These are phyloP conservation scores for Beauveria scarabaeidicola DNA, from an alignment of 2,329 filamentous ascomycete genomes.

Conservation along the genomic window DNA sequence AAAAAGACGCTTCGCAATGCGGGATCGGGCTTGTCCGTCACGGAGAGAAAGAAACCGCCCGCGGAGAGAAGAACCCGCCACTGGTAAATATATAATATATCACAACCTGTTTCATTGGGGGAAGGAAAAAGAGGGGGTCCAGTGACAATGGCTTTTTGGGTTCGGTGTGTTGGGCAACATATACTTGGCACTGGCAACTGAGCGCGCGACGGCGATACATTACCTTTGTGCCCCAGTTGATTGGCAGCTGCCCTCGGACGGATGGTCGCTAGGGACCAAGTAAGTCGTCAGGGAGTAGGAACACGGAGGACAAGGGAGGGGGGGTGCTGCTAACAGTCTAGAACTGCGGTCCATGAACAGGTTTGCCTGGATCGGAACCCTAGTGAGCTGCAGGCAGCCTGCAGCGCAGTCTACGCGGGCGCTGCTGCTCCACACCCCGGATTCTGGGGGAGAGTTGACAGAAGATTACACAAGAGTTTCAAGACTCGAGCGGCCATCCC, in stretches of 20 bases:
- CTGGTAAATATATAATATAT: constrained; percentile 11
- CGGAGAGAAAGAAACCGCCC: background rate
- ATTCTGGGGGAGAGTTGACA: background rate
- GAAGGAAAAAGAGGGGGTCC: constrained; percentile 2
- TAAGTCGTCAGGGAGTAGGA: no score
- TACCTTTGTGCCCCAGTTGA: constrained; percentile 4
- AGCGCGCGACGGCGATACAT: background rate
- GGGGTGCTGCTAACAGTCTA: constrained; percentile 11
- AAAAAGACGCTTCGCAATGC: background rate
- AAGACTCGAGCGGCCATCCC: background rate
- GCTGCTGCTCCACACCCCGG: constrained; percentile 5
- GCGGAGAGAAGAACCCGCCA: background rate
- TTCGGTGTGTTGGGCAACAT: constrained; percentile 7
- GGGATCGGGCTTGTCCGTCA: background rate
- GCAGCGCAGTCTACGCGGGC: background rate
- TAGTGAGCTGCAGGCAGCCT: background rate
- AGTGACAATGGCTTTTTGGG: constrained; percentile 10
- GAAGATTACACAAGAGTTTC: background rate
- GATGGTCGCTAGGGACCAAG: background rate
- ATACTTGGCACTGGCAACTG: constrained; percentile 4
- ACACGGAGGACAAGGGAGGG: background rate
- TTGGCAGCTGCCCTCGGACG: constrained; percentile 1
- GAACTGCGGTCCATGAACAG: constrained; percentile 11
- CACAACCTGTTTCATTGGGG: background rate
- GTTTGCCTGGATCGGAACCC: constrained; percentile 7